phyloP scores from a whole-genome alignment of 2,329 filamentous ascomycete genomes.

The Xylogone sp. region DNA sequence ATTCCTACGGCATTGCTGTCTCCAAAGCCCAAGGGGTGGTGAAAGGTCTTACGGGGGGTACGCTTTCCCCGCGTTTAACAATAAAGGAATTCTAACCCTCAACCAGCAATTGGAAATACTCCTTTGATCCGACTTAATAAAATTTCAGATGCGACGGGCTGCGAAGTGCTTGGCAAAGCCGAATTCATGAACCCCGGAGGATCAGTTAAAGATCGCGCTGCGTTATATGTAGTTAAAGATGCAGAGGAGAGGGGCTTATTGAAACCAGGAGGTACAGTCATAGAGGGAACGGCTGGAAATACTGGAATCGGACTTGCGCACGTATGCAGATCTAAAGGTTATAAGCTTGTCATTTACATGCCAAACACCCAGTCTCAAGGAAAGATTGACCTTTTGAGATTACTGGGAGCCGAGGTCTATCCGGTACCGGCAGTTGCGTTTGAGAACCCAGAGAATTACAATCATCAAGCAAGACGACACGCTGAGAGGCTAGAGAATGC shows the following conservation, averaged over 20 bases:
- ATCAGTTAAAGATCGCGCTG: slow-evolving; percentile 92
- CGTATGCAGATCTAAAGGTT: slow-evolving; percentile 87
- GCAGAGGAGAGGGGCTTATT: slow-evolving; percentile 86
- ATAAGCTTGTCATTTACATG: slow-evolving; percentile 99
- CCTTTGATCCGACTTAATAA: slow-evolving; percentile 86
- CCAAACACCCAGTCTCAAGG: slow-evolving; percentile 97
- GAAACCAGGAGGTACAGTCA: slow-evolving; percentile 82
- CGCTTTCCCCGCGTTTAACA: slow-evolving; percentile 7
- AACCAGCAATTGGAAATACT: slow-evolving; percentile 92
- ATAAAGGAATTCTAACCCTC: slow-evolving; percentile 5
- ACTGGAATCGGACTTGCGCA: slow-evolving; percentile 97
- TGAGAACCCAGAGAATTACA: slow-evolving; percentile 95
- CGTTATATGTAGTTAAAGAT: slow-evolving; percentile 88
- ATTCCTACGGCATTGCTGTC: slow-evolving; percentile 56
- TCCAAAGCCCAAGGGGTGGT: slow-evolving; percentile 64
- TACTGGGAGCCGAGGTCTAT: slow-evolving; percentile 92
- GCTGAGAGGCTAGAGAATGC: slow-evolving; percentile 83
- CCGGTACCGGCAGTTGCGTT: slow-evolving; percentile 94
- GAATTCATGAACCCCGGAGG: slow-evolving; percentile 99
- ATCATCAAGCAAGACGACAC: slow-evolving; percentile 89
- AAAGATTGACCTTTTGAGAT: slow-evolving; percentile 88
- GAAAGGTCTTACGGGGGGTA: slow-evolving; percentile 66
- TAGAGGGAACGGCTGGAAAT: slow-evolving; percentile 96
- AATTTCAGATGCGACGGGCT: slow-evolving; percentile 86
- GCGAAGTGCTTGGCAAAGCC: slow-evolving; percentile 91